Evolutionary conservation across 371 early-diverging fungal genomes (phyloP), one percentile per base, ranked within the genome.

Genomic region (Mucor plumbeus): DNA sequence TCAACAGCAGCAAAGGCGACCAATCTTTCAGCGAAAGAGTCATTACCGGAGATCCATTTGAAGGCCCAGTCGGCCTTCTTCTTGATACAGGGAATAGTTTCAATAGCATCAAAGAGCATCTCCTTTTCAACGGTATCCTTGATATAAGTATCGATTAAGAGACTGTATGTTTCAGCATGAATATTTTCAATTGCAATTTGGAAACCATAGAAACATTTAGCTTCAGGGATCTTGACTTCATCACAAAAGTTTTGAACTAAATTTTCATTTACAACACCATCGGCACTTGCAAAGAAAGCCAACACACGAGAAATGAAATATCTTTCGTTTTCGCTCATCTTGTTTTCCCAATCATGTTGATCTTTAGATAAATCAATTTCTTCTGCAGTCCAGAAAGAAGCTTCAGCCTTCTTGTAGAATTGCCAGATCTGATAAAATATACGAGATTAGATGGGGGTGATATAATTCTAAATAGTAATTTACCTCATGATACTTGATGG

Each of bases 151-250:
- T 99, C 99, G 62, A 99, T 99, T 36, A 99, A 85, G n/a, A 99
- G 87, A 44, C 94, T 93, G 88, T 99, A 99, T 90, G 98, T 99
- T 82, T 99, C 99, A 31, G 94, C 88, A 85, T 99, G 99, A 68
- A 99, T 95, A 85, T 99, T 99, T 82, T 99, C 99, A 69, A 99
- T 99, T 95, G 98, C 98, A 75, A 99, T 97, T 83, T 99, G 99
- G 89, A 99, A 99, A 21, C 98, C 99, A 77, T 99, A 99, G 81
- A 99, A 99, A 80, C 94, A 96, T 63, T 97, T 87, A 13, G 99
- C 99, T 82, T 99, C 99, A 54, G 97, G 91, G 62, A 99, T 92
- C 82, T 97, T 97, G 19, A 99, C 98, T 74, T 99, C 99, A 48
- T 89, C 90, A 65, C 94, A 91, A 81, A 99, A 99, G 55, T 98